phyloP scores from a whole-genome alignment of 306 rosid genomes.

The Gynostemma pentaphyllum region DNA sequence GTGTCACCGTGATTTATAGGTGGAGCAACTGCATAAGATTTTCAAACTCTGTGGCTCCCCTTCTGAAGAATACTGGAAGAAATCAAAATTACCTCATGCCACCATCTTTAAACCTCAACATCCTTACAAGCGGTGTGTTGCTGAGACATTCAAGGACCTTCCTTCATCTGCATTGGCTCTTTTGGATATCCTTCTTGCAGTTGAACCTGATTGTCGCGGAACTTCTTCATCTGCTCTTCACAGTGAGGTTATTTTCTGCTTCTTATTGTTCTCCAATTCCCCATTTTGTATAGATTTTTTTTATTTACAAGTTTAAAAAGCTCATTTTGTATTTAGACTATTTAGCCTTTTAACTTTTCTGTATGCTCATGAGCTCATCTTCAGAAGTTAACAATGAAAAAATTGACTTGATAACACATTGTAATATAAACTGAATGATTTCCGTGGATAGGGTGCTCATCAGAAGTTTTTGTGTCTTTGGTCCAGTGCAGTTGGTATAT shows the following conservation, averaged over 20 bases:
- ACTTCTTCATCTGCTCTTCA: conserved; percentile 70
- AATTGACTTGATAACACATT: background rate
- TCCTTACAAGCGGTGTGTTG: conserved; percentile 57
- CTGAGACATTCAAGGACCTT: conserved; percentile 54
- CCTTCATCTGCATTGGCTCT: conserved; percentile 50
- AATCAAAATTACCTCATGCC: conserved; percentile 65
- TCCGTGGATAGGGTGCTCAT: background rate
- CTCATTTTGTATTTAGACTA: background rate
- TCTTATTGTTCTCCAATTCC: background rate
- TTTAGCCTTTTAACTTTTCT: background rate
- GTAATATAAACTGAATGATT: background rate
- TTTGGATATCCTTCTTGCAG: conserved; percentile 62
- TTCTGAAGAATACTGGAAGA: conserved; percentile 80
- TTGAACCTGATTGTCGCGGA: conserved; percentile 63
- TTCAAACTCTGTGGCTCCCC: conserved; percentile 93
- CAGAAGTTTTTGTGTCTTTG: background rate
- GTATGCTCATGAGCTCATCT: background rate
- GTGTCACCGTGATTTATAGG: conserved; percentile 26
- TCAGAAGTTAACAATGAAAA: background rate
- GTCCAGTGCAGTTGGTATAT: too few species aligned
- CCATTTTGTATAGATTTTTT: background rate
- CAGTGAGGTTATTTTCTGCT: conserved; percentile 43
- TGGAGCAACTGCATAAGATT: conserved; percentile 92
- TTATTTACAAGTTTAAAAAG: background rate
- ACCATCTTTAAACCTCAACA: conserved; percentile 77